Conservation (phyloP, 257 asterid species). For the Anisodus tanguticus region DNA sequence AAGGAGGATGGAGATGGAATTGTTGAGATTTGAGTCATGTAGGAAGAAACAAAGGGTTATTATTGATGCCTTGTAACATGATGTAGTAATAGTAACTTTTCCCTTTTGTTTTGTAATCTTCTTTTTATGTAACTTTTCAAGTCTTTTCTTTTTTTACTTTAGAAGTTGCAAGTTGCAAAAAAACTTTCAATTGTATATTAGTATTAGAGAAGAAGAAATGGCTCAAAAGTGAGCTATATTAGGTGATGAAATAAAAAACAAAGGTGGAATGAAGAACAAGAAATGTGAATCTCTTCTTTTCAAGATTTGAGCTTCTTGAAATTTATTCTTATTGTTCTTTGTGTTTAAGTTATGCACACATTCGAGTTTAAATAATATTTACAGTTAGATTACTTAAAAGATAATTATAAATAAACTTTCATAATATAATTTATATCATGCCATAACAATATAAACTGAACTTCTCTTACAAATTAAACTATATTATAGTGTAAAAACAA, state of each 20-base stretch:
- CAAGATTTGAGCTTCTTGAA: neutral
- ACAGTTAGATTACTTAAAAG: too few species aligned
- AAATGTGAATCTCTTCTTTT: neutral
- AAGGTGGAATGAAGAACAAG: neutral
- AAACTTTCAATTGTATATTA: conserved; percentile 31
- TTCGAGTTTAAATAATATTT: too few species aligned
- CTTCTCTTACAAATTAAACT: too few species aligned
- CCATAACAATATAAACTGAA: too few species aligned
- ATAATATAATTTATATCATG: too few species aligned
- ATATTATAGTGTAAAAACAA: too few species aligned
- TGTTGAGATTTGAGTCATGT: conserved; percentile 52
- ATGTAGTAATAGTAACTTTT: neutral
- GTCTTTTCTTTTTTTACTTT: neutral
- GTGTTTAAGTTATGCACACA: too few species aligned
- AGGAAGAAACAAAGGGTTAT: conserved; percentile 69
- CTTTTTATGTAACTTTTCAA: neutral
- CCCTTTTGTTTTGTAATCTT: neutral
- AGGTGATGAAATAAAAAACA: neutral
- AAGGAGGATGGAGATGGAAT: conserved; percentile 64
- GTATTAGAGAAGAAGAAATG: conserved; percentile 18
- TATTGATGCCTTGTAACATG: conserved; percentile 67
- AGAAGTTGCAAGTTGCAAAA: neutral
- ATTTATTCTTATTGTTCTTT: neutral
- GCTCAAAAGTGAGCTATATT: conserved; percentile 31
- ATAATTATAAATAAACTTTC: too few species aligned